Percentiles rank a stretch among this genome's conserved stretches.
Conservation (phyloP, 2,329 filamentous ascomycete genomes). For the Venturia oleaginea region DNA sequence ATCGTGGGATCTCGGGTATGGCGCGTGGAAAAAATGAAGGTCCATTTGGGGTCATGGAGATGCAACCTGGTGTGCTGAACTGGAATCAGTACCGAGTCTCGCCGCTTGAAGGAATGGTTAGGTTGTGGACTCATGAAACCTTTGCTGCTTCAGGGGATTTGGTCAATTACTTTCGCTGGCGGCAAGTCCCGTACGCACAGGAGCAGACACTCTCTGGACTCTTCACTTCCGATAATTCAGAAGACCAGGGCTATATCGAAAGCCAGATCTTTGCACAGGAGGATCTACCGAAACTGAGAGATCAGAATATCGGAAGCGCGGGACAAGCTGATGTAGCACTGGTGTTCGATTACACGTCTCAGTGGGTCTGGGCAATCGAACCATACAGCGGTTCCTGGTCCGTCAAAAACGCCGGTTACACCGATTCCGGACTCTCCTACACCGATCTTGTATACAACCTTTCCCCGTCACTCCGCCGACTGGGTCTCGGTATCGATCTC, state of each 20-base stretch:
- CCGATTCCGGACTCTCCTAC: background rate
- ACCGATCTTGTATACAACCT: background rate
- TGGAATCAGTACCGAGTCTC: background rate
- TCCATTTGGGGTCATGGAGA: background rate
- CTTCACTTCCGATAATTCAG: background rate
- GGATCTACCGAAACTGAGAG: background rate
- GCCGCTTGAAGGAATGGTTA: background rate
- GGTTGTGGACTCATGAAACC: background rate
- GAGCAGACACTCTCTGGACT: background rate
- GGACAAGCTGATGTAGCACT: background rate
- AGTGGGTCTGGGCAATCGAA: background rate
- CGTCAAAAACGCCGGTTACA: background rate
- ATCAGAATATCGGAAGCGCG: background rate
- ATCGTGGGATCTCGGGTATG: background rate
- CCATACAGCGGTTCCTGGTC: background rate
- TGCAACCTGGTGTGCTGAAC: background rate
- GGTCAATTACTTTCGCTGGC: background rate
- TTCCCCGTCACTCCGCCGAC: background rate
- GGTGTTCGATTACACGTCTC: background rate
- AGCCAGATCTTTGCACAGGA: background rate
- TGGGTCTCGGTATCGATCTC: background rate
- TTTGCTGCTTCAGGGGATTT: background rate
- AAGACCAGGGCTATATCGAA: background rate
- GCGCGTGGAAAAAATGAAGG: background rate
- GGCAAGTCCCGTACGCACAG: background rate